Conservation (phyloP, 257 asterid species). For the Anisodus acutangulus region DNA sequence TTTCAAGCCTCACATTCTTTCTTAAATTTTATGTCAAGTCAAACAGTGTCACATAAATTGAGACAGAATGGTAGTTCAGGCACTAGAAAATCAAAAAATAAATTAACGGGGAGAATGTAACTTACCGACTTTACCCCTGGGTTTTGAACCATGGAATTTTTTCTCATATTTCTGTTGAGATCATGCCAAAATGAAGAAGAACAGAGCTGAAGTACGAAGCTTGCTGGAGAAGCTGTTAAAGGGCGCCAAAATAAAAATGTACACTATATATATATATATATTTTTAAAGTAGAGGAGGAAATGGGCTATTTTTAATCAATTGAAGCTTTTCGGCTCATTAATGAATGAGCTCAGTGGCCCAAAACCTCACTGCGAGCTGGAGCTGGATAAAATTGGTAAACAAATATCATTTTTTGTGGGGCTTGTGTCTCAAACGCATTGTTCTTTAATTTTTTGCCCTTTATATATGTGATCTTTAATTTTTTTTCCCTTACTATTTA, state of each 20-base stretch:
- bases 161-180: not conserved
- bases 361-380: not conserved
- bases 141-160: not conserved
- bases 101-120: not conserved
- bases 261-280: not conserved
- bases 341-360: not conserved
- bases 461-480: too few species aligned
- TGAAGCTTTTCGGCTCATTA: not conserved
- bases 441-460: too few species aligned
- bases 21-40: too few species aligned
- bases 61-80: too few species aligned
- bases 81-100: not conserved
- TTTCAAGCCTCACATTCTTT: too few species aligned
- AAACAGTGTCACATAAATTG: too few species aligned
- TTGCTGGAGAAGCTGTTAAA: slow-evolving; percentile 5
- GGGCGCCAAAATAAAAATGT: slow-evolving; percentile 21
- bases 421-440: too few species aligned
- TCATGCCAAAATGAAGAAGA: not conserved
- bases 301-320: not conserved
- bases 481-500: too few species aligned
- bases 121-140: not conserved
- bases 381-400: not conserved
- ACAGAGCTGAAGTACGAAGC: not conserved
- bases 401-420: not conserved
- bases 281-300: not conserved